Base-by-base conservation (phyloP, 805 yeast species). In the Sporopachydermia quercuum region DNA sequence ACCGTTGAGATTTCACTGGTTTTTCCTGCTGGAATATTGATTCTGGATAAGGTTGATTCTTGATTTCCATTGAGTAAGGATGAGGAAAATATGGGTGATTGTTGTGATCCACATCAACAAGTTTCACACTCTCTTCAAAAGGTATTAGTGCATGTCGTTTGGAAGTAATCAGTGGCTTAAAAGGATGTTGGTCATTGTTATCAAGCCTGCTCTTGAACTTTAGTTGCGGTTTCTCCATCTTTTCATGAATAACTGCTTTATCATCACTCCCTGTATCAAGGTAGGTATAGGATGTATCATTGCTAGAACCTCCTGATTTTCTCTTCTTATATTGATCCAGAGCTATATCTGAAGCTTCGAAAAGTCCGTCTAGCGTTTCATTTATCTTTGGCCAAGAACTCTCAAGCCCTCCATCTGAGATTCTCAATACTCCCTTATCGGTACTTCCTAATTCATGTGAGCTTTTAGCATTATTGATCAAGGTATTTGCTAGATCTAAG, bases 31-130 rank as follows among this genome's bases (percentile, higher is more conserved):
- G 59, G 19, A 76, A 55, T 0, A 82, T 68, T 39, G 65, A 48
- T 1, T 64, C 69, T 1, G 93, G 91, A 53, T 83, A 87, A 36
- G 73, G 74, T 42, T 74, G 78, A 27, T 66, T 58, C 49, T 67
- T 66, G 36, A 89, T 89, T 57, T 89, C 97, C 33, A 59, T 56
- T 37, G 64, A 71, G 51, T 91, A 89, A 0, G 98, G 98, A 39
- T 91, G 91, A 5, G 67, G 68, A 52, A 76, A 80, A 55, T 76
- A 83, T 5, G 69, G 50, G 34, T 40, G 50, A 3, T 36, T 44
- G 54, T 56, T 17, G 52, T 54, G 3, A 53, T 46, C 48, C 19
- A 35, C 53, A 34, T 43, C 56, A 35, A 59, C 61, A 50, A 70
- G 50, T 41, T 45, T 47, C 35, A 69, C 42, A 4, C 74, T 60